Conservation (phyloP, 495 filamentous ascomycete species). For the Talaromyces thailandensis region DNA sequence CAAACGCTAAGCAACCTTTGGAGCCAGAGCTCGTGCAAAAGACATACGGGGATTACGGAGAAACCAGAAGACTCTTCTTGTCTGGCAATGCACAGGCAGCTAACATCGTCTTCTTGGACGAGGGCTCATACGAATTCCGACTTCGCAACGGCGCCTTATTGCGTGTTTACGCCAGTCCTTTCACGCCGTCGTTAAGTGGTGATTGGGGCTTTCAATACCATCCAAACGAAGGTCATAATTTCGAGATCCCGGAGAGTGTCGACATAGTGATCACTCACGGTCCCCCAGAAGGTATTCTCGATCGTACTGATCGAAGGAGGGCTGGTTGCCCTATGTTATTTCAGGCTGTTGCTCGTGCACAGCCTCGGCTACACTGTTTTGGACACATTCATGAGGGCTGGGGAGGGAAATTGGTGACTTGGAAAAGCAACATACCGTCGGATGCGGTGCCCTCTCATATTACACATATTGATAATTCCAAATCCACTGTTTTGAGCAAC, state of each 20-base stretch:
- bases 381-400: conserved; percentile 66
- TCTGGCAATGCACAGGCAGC: conserved; percentile 19
- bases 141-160: conserved; percentile 49
- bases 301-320: conserved; percentile 23
- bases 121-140: conserved; percentile 47
- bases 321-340: conserved; percentile 53
- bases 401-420: conserved; percentile 53
- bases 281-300: conserved; percentile 49
- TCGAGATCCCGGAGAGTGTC: conserved; percentile 30
- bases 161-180: conserved; percentile 58
- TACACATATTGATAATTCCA: conserved; percentile 36
- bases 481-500: conserved; percentile 28
- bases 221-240: conserved; percentile 34
- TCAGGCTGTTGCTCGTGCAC: conserved; percentile 38
- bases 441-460: conserved; percentile 28
- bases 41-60: conserved; percentile 22
- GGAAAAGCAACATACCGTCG: conserved; percentile 25
- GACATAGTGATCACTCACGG: conserved; percentile 65
- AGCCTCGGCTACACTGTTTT: conserved; percentile 58
- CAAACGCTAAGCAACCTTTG: conserved; percentile 14
- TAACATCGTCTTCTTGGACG: conserved; percentile 52
- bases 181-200: conserved; percentile 42
- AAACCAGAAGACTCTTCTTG: conserved; percentile 13
- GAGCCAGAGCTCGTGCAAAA: conserved; percentile 17
- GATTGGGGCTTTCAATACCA: conserved; percentile 53